Conservation (phyloP, 2,329 filamentous ascomycete species). For the Cryphonectria nitschkei region DNA sequence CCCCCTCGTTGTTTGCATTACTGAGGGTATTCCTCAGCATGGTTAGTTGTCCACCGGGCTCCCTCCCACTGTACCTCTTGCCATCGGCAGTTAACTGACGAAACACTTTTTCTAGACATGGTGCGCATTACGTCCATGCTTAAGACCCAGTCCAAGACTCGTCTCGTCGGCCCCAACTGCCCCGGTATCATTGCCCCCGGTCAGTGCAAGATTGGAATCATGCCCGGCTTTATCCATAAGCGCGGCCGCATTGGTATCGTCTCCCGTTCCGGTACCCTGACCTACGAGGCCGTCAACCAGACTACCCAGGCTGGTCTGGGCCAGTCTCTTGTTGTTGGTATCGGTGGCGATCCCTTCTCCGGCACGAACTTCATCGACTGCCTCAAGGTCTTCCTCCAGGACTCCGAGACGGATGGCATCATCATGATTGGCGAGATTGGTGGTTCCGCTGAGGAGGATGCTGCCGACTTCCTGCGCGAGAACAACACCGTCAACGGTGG, state of each 20-base stretch:
- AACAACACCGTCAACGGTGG: constrained; percentile 83
- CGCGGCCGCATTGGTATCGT: constrained; percentile 98
- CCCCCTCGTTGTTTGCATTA: constrained; percentile 94
- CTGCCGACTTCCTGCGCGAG: constrained; percentile 90
- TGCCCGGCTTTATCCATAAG: constrained; percentile 99
- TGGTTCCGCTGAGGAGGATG: constrained; percentile 96
- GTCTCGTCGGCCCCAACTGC: constrained; percentile 96
- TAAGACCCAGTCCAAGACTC: constrained; percentile 96
- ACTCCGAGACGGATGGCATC: constrained; percentile 96
- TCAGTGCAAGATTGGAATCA: constrained; percentile 99
- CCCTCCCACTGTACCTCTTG: neutral
- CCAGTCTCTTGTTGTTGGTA: constrained; percentile 97
- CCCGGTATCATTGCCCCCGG: constrained; percentile 93
- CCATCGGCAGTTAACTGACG: constrained; percentile 23
- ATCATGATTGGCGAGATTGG: constrained; percentile 99
- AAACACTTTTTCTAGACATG: constrained; percentile 70
- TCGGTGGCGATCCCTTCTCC: constrained; percentile 97
- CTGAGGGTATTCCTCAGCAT: constrained; percentile 96
- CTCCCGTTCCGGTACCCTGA: constrained; percentile 95
- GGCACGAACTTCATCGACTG: constrained; percentile 99
- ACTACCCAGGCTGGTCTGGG: constrained; percentile 96
- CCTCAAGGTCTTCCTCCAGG: constrained; percentile 93
- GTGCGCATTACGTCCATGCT: constrained; percentile 97
- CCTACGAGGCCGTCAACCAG: constrained; percentile 99
- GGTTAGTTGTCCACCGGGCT: constrained; percentile 58